Base-by-base conservation (phyloP, 495 filamentous ascomycete species). In the Umbilicaria muhlenbergii region DNA sequence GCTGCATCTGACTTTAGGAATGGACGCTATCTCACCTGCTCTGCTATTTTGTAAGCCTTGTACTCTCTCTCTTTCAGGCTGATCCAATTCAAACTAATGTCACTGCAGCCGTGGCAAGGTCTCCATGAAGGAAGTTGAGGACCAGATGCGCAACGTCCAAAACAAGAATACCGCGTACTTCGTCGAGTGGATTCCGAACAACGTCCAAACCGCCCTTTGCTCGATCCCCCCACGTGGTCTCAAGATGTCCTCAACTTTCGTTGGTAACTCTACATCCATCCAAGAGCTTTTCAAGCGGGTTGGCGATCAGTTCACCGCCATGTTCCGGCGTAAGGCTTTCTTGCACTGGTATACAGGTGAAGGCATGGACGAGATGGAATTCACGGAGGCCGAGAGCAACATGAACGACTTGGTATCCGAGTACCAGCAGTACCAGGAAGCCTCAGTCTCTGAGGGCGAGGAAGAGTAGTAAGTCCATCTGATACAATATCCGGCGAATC, bases 361-460 rank as follows among this genome's bases (percentile, higher is more conserved):
- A 80, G 91, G 91, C 74, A 99, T 99, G 91, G 91, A 99, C 72
- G 91, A 99, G 82, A 96, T 96, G 91, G 91, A 99, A 74, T 99
- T 99, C 71, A 96, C 91, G 63, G 92, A 96, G 77, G 91, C 91
- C 57, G 91, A 99, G 83, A 89, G 83, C 74, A 99, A 99, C 75
- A 99, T 99, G 91, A 99, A 96, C 74, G 91, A 99, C 68, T 72
- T 99, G 66, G 91, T 99, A 50, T 94, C 89, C 46, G 91, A 99
- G 67, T 99, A 99, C 77, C 91, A 99, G 78, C 92, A 99, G 67
- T 99, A 99, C 77, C 91, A 99, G 76, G 91, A 99, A 60, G 91
- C 91, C 58, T 83, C 84, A 53, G 75, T 94, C 59, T 78, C 73
- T 44, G 78, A 81, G 57, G 76, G 69, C 45, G 78, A 82, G 65